These are phyloP conservation scores for Coprinopsis marcescibilis DNA, from an alignment of 768 basidiomycete species.

Conservation along the genomic window DNA sequence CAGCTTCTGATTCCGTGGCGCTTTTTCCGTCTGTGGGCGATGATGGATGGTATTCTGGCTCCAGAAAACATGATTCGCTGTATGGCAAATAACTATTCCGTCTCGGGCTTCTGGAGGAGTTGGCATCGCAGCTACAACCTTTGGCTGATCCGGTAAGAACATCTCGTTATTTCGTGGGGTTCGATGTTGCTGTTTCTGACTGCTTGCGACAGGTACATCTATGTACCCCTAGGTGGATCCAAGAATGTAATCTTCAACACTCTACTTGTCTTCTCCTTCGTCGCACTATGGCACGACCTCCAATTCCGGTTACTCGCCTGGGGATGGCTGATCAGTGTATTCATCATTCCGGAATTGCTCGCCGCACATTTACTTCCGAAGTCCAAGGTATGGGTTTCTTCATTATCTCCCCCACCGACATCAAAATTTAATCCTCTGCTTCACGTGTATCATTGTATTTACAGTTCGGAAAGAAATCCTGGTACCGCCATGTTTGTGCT, in stretches of 20 bases:
- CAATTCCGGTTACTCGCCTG: slow-evolving; percentile 83
- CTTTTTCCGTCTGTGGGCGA: slow-evolving; percentile 93
- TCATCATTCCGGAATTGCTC: slow-evolving; percentile 81
- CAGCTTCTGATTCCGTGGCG: slow-evolving; percentile 94
- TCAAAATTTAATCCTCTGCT: not conserved
- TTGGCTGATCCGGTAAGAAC: slow-evolving; percentile 77
- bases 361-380: slow-evolving; percentile 56
- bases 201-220: slow-evolving; percentile 67
- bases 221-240: slow-evolving; percentile 84
- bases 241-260: slow-evolving; percentile 52
- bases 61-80: slow-evolving; percentile 99
- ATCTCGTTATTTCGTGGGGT: not conserved
- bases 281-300: slow-evolving; percentile 96
- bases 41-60: slow-evolving; percentile 82
- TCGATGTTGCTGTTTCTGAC: not conserved
- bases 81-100: slow-evolving; percentile 95
- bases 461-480: slow-evolving; percentile 61
- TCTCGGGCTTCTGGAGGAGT: slow-evolving; percentile 87
- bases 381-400: slow-evolving; percentile 45
- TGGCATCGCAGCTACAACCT: slow-evolving; percentile 98
- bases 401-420: not conserved
- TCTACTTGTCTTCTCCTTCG: slow-evolving; percentile 86
- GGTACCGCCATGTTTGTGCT: slow-evolving; percentile 87
- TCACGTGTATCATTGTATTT: too few species aligned
- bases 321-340: slow-evolving; percentile 94